These are phyloP conservation scores for Halenospora varia DNA, from an alignment of 495 filamentous ascomycete species.

Conservation along the genomic window DNA sequence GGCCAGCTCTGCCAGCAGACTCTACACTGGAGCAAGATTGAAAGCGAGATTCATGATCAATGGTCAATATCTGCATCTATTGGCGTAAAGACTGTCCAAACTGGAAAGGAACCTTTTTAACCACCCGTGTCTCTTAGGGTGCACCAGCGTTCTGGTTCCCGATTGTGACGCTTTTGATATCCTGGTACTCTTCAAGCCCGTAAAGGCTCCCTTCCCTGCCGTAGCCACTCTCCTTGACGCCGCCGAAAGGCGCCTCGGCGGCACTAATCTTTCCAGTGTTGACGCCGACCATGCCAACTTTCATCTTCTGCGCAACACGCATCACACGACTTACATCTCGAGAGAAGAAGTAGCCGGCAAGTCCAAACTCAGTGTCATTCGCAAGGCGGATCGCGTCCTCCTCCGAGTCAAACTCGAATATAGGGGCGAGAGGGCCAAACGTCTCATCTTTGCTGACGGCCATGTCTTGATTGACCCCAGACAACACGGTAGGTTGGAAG, in stretches of 20 bases:
- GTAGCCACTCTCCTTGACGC: slow-evolving; percentile 9
- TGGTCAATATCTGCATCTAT: too few species aligned
- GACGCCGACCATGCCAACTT: slow-evolving; percentile 83
- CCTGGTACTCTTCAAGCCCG: slow-evolving; percentile 7
- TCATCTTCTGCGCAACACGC: slow-evolving; percentile 71
- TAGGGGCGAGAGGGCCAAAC: slow-evolving; percentile 74
- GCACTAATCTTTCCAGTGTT: slow-evolving; percentile 57
- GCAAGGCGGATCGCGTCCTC: slow-evolving; percentile 75
- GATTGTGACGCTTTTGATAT: neutral
- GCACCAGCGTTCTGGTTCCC: too few species aligned
- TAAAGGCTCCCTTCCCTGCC: slow-evolving; percentile 7
- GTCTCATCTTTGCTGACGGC: slow-evolving; percentile 72
- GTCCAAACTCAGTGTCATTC: slow-evolving; percentile 67
- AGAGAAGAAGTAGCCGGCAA: slow-evolving; percentile 81
- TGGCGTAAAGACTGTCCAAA: too few species aligned
- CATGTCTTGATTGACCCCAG: slow-evolving; percentile 74
- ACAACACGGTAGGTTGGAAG: slow-evolving; percentile 71
- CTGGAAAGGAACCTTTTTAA: too few species aligned
- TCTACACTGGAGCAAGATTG: too few species aligned
- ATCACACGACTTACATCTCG: slow-evolving; percentile 62
- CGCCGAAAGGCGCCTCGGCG: slow-evolving; percentile 6
- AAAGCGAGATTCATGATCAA: too few species aligned
- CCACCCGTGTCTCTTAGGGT: too few species aligned
- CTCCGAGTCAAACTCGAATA: slow-evolving; percentile 76
- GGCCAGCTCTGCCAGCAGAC: too few species aligned